phyloP scores from a whole-genome alignment of 352 stramenopile genomes.

The Peronospora belbahrii region DNA sequence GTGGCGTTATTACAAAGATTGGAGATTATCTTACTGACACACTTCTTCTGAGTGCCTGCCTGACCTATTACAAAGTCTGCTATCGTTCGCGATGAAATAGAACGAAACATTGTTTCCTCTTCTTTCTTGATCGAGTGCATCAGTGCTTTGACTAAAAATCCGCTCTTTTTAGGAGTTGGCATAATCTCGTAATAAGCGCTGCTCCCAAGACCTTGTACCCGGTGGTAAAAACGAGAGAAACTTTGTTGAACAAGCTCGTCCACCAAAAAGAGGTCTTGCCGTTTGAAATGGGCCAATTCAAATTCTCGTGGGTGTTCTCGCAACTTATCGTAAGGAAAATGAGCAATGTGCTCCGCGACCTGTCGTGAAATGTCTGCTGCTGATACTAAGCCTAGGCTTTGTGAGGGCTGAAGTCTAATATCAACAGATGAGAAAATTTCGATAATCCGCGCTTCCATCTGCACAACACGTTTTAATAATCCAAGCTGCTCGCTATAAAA shows the following conservation, averaged over 20 bases:
- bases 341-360: slow-evolving; percentile 52
- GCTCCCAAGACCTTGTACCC: slow-evolving; percentile 58
- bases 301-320: slow-evolving; percentile 28
- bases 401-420: slow-evolving; percentile 18
- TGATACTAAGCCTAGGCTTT: slow-evolving; percentile 9
- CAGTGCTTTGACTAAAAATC: slow-evolving; percentile 68
- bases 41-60: slow-evolving; percentile 48
- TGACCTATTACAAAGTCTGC: slow-evolving; percentile 53
- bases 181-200: slow-evolving; percentile 49
- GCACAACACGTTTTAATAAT: slow-evolving; percentile 38
- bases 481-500: slow-evolving; percentile 51
- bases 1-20: slow-evolving; percentile 68
- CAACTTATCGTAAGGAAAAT: slow-evolving; percentile 46
- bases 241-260: slow-evolving; percentile 61
- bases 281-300: slow-evolving; percentile 66
- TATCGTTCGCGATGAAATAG: slow-evolving; percentile 40
- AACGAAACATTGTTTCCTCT: slow-evolving; percentile 33
- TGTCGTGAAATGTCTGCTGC: slow-evolving; percentile 42
- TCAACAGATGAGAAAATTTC: slow-evolving; percentile 37
- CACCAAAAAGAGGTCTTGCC: slow-evolving; percentile 74
- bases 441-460: slow-evolving; percentile 50
- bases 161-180: slow-evolving; percentile 51
- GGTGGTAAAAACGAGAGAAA: slow-evolving; percentile 41
- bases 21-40: slow-evolving; percentile 64
- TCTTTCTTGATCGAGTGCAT: slow-evolving; percentile 78